Evolutionary conservation across 2,329 filamentous ascomycete species (phyloP).

Genomic region (Calonectria leucothoes): DNA sequence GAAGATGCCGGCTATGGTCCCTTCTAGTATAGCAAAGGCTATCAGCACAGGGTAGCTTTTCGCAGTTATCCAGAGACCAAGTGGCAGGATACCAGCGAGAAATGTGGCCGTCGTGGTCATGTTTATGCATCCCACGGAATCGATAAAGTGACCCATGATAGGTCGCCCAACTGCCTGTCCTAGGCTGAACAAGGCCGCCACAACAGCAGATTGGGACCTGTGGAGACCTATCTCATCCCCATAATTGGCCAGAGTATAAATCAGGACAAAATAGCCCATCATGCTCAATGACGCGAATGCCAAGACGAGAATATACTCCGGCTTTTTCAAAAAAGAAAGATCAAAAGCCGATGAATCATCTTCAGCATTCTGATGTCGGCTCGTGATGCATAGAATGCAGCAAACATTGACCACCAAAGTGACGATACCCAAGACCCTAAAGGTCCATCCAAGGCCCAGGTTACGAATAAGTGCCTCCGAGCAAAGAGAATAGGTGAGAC

Average conservation of each 20-base stretch:
- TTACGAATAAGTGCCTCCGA: constrained; percentile 75
- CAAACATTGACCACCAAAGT: constrained; percentile 72
- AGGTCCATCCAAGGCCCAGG: constrained; percentile 74
- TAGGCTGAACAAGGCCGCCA: constrained; percentile 79
- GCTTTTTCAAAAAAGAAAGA: constrained; percentile 66
- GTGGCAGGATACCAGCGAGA: constrained; percentile 70
- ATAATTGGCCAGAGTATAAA: constrained; percentile 82
- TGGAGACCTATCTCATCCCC: constrained; percentile 74
- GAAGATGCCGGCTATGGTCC: constrained; percentile 76
- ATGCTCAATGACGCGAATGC: constrained; percentile 78
- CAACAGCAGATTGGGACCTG: constrained; percentile 74
- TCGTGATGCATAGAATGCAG: constrained; percentile 72
- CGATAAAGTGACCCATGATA: constrained; percentile 78
- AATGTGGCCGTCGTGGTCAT: constrained; percentile 75
- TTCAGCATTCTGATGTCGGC: constrained; percentile 78
- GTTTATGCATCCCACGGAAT: constrained; percentile 78
- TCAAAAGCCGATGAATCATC: constrained; percentile 76
- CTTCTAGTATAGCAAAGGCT: constrained; percentile 78
- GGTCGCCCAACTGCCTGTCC: constrained; percentile 76
- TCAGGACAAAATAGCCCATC: constrained; percentile 78
- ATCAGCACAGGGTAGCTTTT: constrained; percentile 73
- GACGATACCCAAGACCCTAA: constrained; percentile 72
- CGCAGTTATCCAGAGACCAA: constrained; percentile 81
- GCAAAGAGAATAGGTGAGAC: constrained; percentile 75
- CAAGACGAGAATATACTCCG: constrained; percentile 73